phyloP scores from a whole-genome alignment of 257 asterid genomes.

The Buddleja alternifolia region DNA sequence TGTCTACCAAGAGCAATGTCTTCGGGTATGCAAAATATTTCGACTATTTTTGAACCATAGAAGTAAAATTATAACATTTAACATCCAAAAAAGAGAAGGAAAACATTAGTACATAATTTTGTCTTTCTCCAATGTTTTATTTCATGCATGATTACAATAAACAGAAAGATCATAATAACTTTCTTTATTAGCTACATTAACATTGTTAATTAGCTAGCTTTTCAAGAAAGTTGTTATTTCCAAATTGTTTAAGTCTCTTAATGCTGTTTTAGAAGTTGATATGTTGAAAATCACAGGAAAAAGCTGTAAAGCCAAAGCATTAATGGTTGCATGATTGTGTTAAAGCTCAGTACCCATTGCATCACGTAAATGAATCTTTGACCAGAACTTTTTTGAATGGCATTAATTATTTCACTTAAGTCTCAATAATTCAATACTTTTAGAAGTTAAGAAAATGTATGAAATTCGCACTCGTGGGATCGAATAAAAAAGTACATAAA shows the following conservation, averaged over 20 bases:
- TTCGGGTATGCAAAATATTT: too few relatives aligned
- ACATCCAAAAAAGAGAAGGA: too few relatives aligned
- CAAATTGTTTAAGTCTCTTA: not conserved
- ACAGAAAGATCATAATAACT: not conserved
- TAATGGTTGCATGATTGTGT: slow-evolving; percentile 24
- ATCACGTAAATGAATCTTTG: slow-evolving; percentile 39
- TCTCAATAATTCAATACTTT: slow-evolving; percentile 40
- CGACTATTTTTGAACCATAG: too few relatives aligned
- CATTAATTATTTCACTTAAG: not conserved
- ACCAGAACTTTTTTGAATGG: slow-evolving; percentile 37
- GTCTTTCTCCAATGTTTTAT: too few relatives aligned
- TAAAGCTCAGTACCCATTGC: slow-evolving; percentile 27
- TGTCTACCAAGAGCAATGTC: too few relatives aligned
- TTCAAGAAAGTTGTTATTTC: slow-evolving; percentile 10
- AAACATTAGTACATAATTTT: too few relatives aligned
- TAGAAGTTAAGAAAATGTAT: slow-evolving; percentile 15
- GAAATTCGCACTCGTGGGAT: slow-evolving; percentile 35
- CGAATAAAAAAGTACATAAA: not conserved
- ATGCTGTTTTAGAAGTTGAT: slow-evolving; percentile 14
- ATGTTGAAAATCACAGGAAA: slow-evolving; percentile 33
- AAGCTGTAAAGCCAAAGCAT: slow-evolving; percentile 28
- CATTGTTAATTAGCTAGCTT: not conserved
- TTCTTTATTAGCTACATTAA: not conserved
- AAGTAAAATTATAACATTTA: too few relatives aligned
- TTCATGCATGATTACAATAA: not conserved